Conservation (phyloP, 306 rosid species). For the Trifolium pratense region DNA sequence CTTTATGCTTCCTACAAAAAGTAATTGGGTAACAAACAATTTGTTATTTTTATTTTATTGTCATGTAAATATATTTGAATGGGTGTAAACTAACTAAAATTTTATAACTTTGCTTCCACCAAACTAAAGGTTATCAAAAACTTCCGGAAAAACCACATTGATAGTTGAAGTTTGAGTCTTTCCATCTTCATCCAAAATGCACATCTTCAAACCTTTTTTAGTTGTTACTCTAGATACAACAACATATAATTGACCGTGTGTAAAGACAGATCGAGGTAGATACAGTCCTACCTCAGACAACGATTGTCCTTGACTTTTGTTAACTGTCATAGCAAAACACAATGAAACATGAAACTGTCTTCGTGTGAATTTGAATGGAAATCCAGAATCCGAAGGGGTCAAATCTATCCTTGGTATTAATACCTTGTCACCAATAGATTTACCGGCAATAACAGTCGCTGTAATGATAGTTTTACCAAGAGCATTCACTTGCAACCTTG, state of each 20-base stretch:
- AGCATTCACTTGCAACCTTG: not conserved
- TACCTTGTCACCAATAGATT: too few relatives aligned
- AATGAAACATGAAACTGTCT: not conserved
- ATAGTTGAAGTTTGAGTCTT: not conserved
- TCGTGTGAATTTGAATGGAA: not conserved
- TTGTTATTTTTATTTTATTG: too few relatives aligned
- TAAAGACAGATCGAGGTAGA: not conserved
- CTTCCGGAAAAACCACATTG: not conserved
- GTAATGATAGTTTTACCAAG: not conserved
- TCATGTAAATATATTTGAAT: too few relatives aligned
- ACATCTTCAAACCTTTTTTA: too few relatives aligned
- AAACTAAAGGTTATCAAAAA: too few relatives aligned
- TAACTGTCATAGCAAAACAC: not conserved
- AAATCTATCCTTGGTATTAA: not conserved
- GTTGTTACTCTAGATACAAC: not conserved
- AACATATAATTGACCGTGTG: not conserved
- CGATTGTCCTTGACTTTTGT: not conserved
- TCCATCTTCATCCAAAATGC: not conserved
- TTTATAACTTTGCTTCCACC: too few relatives aligned
- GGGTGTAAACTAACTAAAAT: too few relatives aligned
- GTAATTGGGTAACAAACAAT: too few relatives aligned
- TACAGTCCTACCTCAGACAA: too few relatives aligned
- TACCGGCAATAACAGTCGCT: not conserved
- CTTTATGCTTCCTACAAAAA: too few relatives aligned
- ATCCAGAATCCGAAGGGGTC: not conserved